Base-by-base conservation (phyloP, 2,329 filamentous ascomycete species). In the Epichloe amarillans region DNA sequence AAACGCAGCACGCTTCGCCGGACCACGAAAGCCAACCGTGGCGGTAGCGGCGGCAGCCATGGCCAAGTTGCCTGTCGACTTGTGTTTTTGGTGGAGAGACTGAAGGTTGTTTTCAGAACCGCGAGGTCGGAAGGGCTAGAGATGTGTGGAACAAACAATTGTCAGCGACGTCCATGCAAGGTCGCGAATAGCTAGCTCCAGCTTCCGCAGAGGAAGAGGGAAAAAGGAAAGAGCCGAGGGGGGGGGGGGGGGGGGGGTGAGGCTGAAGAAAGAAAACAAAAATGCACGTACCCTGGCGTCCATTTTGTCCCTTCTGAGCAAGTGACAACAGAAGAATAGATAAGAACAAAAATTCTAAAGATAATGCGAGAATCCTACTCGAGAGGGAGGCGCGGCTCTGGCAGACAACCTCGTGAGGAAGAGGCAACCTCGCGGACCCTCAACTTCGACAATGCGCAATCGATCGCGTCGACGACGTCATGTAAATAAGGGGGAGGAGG, bases 1-100 rank as follows among this genome's bases (percentile, higher is more conserved):
- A 66, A 94, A 89, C 12, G 82, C 87, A 55, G 83, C 82, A 57
- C 89, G 82, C 71, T 90, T 93, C 50, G 82, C 74, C 52, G 79
- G 64, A 39, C 66, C 66, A 33, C 66, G 67, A 40, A 69, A 58
- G 37, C 66, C 67, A 21, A 54, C 55, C 19, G 55, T 53, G 12
- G 57, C 17, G 47, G 50, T 44, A 38, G 55, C 55, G 3, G 55
- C 55, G 12, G 58, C 56, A 33, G 62, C 55, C 59, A 61, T 64
- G 39, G 52, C 55, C 43, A 86, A 57, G 75, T 77, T 68, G 68
- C 84, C 66, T 66, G 81, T 82, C 8, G 89, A 94, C 69, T 95
- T 95, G 70, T 88, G 84, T 55, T 85, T 84, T 60, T 88, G 83
- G 60, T 94, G 87, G 54, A 89, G 71, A 49, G 77, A 51, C 10